Conservation (phyloP, 208 protist species). For the Leishmania amazonensis region DNA sequence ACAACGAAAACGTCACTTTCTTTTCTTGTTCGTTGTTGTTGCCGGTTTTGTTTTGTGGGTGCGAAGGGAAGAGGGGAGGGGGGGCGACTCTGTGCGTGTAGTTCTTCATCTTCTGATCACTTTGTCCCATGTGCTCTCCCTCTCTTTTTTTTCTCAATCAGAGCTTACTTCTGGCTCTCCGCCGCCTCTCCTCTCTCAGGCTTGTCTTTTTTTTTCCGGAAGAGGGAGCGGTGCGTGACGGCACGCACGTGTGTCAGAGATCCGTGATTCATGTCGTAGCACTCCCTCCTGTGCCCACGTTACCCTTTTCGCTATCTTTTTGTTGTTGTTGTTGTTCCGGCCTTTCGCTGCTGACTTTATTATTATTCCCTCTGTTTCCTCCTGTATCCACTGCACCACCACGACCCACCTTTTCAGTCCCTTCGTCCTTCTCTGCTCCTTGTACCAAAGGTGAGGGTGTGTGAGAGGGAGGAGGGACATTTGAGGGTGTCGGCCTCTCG, state of each 20-base stretch:
- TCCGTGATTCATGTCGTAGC: neutral
- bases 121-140: neutral
- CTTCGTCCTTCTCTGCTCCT: neutral
- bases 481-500: neutral
- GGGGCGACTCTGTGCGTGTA: neutral
- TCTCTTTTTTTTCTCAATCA: neutral
- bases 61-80: neutral
- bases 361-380: neutral
- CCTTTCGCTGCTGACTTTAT: neutral
- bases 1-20: neutral
- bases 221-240: neutral
- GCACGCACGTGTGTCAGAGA: neutral
- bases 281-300: neutral
- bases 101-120: neutral
- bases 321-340: no score
- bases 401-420: neutral
- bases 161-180: neutral
- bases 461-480: neutral
- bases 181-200: neutral
- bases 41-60: neutral
- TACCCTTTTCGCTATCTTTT: neutral
- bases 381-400: neutral
- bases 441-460: neutral
- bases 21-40: neutral
- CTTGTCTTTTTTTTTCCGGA: neutral